Evolutionary conservation across 139 green algal species (phyloP), one percentile per base, ranked within the genome.

Genomic region (Mesotaenium endlicherianum): DNA sequence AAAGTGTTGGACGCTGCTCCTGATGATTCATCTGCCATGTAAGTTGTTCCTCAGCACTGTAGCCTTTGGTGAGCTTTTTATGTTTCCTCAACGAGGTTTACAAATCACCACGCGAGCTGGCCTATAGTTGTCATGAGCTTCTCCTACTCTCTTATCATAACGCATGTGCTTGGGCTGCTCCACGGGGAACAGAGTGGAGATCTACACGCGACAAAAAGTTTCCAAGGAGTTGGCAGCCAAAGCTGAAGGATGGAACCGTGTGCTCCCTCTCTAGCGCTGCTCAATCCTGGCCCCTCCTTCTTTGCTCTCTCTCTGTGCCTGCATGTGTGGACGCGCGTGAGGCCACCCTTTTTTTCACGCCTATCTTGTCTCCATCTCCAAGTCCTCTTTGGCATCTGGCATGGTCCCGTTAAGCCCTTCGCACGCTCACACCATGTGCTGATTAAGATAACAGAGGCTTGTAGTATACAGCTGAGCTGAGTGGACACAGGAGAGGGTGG

Each of bases 191-290:
- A 83, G 77, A 30, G 42, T 83, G 14, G 77, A 76, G 42, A 75
- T 83, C 59, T 83, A 83, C 77, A 83, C 38, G 30, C 55, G 40
- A 8, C 40, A 34, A 11, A 14, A 17, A 41, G 57, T 55, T 30
- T 20, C 77, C 59, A 83, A 83, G 77, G 55, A 49, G 16, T 41
- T 76, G 39, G 38, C 39, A 40, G 60, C 60, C 45, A 78, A 40
- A 36, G 59, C 78, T 39, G 78, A 85, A 40, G 78, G 78, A n/a
- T 85, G 78, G 78, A 85, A 85, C 45, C 39, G 78, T 85, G 53
- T 74, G 75, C 41, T 40, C 26, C 3, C 20, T 8, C 3, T 39
- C 43, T 16, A 30, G 31, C 34, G 20, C 44, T 5, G 17, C 16
- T 55, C 30, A 47, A 53, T 30, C 16, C 5, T 2, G 39, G 36